A percentile compares a stretch with the other conserved stretches of the same genome.
These are phyloP conservation scores for Trametopsis cervina DNA, from an alignment of 768 basidiomycete genomes.

Conservation along the genomic window DNA sequence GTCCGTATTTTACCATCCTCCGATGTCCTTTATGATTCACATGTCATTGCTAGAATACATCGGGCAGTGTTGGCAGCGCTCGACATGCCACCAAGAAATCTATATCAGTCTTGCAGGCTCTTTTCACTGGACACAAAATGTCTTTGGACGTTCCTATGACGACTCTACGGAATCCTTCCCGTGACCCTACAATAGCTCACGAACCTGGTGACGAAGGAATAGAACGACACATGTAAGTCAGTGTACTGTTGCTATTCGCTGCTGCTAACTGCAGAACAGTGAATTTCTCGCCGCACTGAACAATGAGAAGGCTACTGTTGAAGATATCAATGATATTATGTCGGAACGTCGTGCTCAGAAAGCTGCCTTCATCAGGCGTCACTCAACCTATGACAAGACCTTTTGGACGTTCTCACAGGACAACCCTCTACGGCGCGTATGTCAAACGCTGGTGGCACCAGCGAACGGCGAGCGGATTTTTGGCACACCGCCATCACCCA, in stretches of 20 bases:
- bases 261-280: constrained; percentile 28
- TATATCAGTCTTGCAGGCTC: constrained; percentile 50
- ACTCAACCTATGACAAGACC: constrained; percentile 85
- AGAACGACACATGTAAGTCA: constrained; percentile 59
- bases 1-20: no score
- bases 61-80: constrained; percentile 22
- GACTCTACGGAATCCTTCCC: constrained; percentile 36
- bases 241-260: background rate
- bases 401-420: constrained; percentile 87
- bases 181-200: constrained; percentile 24
- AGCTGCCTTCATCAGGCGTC: constrained; percentile 81
- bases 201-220: constrained; percentile 48
- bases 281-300: constrained; percentile 64
- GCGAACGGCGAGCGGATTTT: constrained; percentile 83
- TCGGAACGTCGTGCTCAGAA: constrained; percentile 70
- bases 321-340: constrained; percentile 53
- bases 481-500: constrained; percentile 61
- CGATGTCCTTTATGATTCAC: background rate
- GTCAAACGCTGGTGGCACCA: constrained; percentile 79
- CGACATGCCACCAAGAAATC: constrained; percentile 52
- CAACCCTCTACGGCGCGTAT: constrained; percentile 62
- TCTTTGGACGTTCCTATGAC: constrained; percentile 53
- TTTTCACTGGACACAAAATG: constrained; percentile 52
- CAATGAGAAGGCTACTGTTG: constrained; percentile 39
- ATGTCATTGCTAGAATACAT: constrained; percentile 10